Conservation (phyloP, 257 asterid species). For the Solanum infundibuliforme region DNA sequence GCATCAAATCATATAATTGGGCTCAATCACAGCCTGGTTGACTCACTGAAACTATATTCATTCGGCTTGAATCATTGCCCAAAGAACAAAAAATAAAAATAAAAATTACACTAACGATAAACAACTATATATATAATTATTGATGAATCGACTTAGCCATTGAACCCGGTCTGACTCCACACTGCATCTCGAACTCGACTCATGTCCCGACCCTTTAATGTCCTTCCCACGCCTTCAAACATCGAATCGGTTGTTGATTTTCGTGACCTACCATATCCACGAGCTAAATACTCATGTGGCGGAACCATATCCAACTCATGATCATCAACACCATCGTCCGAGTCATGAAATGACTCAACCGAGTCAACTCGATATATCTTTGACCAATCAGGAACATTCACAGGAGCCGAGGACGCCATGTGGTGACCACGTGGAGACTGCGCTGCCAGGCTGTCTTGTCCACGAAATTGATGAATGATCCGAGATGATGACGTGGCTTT, state of each 20-base stretch:
- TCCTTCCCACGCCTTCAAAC: constrained; percentile 72
- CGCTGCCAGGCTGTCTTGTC: constrained; percentile 16
- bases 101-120: not conserved
- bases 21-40: not conserved
- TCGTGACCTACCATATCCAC: not conserved
- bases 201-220: constrained; percentile 79
- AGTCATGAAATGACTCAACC: constrained; percentile 52
- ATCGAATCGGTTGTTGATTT: constrained; percentile 24
- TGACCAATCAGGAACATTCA: constrained; percentile 82
- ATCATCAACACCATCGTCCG: constrained; percentile 25
- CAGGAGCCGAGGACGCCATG: constrained; percentile 63
- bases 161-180: constrained; percentile 90
- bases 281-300: constrained; percentile 66
- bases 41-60: not conserved
- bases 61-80: constrained; percentile 8
- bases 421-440: constrained; percentile 32
- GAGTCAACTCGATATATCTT: constrained; percentile 57
- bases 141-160: constrained; percentile 33
- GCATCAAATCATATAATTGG: not conserved
- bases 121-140: not conserved
- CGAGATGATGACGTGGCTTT: constrained; percentile 23
- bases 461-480: constrained; percentile 45
- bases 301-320: constrained; percentile 42
- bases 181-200: constrained; percentile 88
- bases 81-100: not conserved